A percentile compares a stretch with the other conserved stretches of the same genome.
These are phyloP conservation scores for Pestalotiopsis sp. DNA, from an alignment of 2,329 filamentous ascomycete species.

Conservation along the genomic window DNA sequence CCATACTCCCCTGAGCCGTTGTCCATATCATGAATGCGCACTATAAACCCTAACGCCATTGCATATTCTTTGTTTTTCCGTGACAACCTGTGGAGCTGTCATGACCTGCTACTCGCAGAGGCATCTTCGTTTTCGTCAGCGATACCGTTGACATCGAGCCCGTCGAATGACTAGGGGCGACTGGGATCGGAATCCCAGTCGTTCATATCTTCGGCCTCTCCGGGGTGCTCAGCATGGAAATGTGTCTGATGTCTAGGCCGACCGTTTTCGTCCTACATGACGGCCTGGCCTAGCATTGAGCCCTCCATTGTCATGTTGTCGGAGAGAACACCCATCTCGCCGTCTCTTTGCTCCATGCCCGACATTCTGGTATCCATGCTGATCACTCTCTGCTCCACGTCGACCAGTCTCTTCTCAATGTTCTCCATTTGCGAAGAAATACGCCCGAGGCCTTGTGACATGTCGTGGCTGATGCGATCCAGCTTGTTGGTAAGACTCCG, in stretches of 20 bases:
- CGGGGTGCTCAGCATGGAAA: background rate
- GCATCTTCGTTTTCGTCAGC: background rate
- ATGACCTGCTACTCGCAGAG: background rate
- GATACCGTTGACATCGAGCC: background rate
- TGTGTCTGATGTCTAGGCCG: background rate
- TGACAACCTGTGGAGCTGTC: background rate
- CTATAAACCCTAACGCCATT: conserved; percentile 5
- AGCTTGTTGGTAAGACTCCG: conserved; percentile 60
- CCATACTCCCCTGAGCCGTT: conserved; percentile 1
- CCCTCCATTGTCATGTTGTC: conserved; percentile 38
- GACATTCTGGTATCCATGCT: conserved; percentile 37
- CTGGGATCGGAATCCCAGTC: background rate
- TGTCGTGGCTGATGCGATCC: conserved; percentile 58
- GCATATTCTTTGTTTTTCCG: background rate
- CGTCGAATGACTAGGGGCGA: background rate
- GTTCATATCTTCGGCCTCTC: background rate
- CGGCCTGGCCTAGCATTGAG: conserved; percentile 34
- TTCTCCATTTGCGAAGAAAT: conserved; percentile 51
- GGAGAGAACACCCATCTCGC: conserved; percentile 37
- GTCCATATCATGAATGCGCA: conserved; percentile 7
- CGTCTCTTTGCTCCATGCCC: conserved; percentile 35
- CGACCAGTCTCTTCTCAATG: conserved; percentile 56
- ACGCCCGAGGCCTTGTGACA: conserved; percentile 51
- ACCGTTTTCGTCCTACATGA: conserved; percentile 30
- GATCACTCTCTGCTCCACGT: conserved; percentile 44